Conservation (phyloP, 805 yeast genomes). For the Candida quercuum region DNA sequence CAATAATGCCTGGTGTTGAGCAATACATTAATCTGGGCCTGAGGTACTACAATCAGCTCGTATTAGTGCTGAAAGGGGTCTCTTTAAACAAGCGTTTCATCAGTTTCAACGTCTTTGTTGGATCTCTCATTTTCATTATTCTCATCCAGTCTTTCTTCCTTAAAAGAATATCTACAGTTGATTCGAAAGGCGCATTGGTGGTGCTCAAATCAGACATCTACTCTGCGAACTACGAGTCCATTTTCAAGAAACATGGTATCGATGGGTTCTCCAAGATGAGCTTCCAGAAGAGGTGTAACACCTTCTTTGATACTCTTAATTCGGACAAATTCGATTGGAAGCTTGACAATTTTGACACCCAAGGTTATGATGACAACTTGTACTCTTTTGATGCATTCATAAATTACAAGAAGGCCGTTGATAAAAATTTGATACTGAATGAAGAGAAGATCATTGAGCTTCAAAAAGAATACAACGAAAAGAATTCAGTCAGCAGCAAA, state of each 20-base stretch:
- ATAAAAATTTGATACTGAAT: conserved; percentile 5
- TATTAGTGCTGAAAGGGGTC: conserved; percentile 1
- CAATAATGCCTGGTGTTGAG: background rate
- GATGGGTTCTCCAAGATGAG: conserved; percentile 6
- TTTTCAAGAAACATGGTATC: conserved; percentile 3
- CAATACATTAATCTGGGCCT: background rate
- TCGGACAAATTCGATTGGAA: conserved; percentile 12
- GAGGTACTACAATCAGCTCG: conserved; percentile 8
- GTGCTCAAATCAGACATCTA: conserved; percentile 13
- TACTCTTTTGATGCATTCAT: conserved; percentile 14
- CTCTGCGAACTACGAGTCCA: conserved; percentile 13
- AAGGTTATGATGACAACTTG: conserved; percentile 17
- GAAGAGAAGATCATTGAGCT: conserved; percentile 6
- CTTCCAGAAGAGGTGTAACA: conserved; percentile 13
- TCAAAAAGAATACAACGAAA: conserved; percentile 10
- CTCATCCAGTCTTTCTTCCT: conserved; percentile 11
- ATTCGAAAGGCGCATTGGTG: conserved; percentile 1
- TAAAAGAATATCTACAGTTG: background rate
- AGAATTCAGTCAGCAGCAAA: conserved; percentile 4
- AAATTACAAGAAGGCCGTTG: conserved; percentile 1
- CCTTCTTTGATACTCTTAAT: conserved; percentile 12
- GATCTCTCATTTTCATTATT: conserved; percentile 7
- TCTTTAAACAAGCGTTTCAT: conserved; percentile 17
- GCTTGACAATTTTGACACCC: conserved; percentile 14
- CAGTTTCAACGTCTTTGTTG: conserved; percentile 16